A percentile compares a stretch with the other conserved stretches of the same genome.
phyloP scores from a whole-genome alignment of 1,139 yeast genomes.

The Zygoascus sp. region DNA sequence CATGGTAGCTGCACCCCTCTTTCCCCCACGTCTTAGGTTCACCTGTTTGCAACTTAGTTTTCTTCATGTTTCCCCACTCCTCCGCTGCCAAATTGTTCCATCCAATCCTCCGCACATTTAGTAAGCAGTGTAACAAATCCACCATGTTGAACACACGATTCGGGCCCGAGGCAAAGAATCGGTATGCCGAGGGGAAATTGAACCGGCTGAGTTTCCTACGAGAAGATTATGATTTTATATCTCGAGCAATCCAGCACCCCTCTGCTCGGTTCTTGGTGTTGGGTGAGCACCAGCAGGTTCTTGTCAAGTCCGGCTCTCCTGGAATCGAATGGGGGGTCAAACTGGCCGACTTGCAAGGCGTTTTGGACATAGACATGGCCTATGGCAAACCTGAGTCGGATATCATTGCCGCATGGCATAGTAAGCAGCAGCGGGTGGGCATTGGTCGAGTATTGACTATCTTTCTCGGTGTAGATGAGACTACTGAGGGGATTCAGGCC shows the following conservation, averaged over 20 bases:
- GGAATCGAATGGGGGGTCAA: constrained; percentile 10
- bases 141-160: constrained; percentile 10
- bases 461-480: constrained; percentile 67
- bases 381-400: constrained; percentile 29
- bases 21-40: too few relatives aligned
- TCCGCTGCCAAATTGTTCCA: not conserved
- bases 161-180: constrained; percentile 21
- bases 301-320: constrained; percentile 18
- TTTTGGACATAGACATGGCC: constrained; percentile 35
- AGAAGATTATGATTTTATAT: constrained; percentile 57
- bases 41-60: too few relatives aligned
- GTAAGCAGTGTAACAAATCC: not conserved
- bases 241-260: constrained; percentile 47
- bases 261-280: constrained; percentile 57
- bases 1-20: too few relatives aligned
- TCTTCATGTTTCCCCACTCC: too few relatives aligned
- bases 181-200: constrained; percentile 33
- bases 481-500: constrained; percentile 34
- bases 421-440: constrained; percentile 38
- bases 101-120: not conserved
- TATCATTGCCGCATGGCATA: constrained; percentile 31
- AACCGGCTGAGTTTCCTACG: constrained; percentile 80
- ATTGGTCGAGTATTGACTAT: constrained; percentile 43
- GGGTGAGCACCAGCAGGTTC: constrained; percentile 31
- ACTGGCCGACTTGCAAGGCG: constrained; percentile 20